Base-by-base conservation (phyloP, 2,329 filamentous ascomycete genomes). In the Colletotrichum cordylinicola region DNA sequence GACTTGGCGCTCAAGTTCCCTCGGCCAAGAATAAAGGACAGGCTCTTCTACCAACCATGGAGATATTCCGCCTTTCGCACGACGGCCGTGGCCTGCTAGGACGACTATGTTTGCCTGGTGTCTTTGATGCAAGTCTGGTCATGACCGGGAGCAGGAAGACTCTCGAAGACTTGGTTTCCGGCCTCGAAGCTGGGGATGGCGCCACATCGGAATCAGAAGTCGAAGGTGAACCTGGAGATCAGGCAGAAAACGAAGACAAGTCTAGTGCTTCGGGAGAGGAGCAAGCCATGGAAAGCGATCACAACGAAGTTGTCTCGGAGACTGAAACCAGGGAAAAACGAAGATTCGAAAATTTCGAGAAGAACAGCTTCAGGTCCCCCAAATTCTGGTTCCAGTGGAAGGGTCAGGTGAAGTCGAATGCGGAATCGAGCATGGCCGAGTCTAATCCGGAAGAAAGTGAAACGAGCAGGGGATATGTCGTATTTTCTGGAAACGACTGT, bases 311-410 rank as follows among this genome's bases (percentile, higher is more conserved):
- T 13, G 29, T 13, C 16, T 16, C 13, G 1, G 21, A 58, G 16
- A 6, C 15, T 16, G 56, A 62, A 18, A 0, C 12, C 16, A 70
- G n/a, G 6, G 68, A 76, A 13, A 35, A n/a, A 9, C n/a, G 6
- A 6, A 35, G 70, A 18, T 74, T 76, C 21, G 24, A 48, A 2
- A 68, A 24, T 6, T 76, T 76, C 6, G 74, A 76, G 31, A 76
- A 76, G 58, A 76, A 74, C 29, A 76, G 74, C 37, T 76, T 76
- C 8, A 58, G 74, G 1, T 76, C 74, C 2, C 74, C 74, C 10
- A 76, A 74, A 21, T 74, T 76, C 16, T 76, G 74, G 74, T 74
- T 76, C 9, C 64, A 74, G 37, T 76, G 70, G 74, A 64, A 74
- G 18, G 74, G 74, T 2, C 13, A 27, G 16, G 56, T 64, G 6